Conservation (phyloP, 495 filamentous ascomycete genomes). For the Ramalina intermedia region DNA sequence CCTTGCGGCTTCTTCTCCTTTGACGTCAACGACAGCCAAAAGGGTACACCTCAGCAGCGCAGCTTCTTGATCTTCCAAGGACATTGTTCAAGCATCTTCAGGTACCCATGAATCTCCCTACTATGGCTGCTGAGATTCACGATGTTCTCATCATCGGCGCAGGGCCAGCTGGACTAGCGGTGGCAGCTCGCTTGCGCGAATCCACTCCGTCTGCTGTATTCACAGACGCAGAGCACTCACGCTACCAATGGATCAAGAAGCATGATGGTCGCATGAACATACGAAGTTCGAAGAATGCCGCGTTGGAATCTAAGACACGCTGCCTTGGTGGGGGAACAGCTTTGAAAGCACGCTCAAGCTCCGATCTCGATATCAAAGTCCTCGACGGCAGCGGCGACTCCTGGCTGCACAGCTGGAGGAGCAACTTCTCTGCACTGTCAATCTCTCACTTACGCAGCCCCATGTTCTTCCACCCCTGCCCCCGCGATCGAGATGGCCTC, state of each 20-base stretch:
- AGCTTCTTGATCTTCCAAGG: not conserved
- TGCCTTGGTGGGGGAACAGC: not conserved
- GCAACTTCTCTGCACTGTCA: slow-evolving; percentile 37
- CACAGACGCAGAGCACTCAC: slow-evolving; percentile 50
- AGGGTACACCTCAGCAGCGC: not conserved
- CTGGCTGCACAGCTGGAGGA: slow-evolving; percentile 46
- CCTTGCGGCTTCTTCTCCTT: no score
- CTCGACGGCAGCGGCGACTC: slow-evolving; percentile 35
- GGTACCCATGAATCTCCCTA: not conserved
- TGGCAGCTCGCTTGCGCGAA: slow-evolving; percentile 44
- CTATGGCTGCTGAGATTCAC: slow-evolving; percentile 23
- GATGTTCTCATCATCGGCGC: slow-evolving; percentile 49
- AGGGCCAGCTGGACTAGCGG: slow-evolving; percentile 47
- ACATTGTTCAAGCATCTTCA: not conserved
- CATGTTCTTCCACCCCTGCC: slow-evolving; percentile 56
- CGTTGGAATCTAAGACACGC: not conserved
- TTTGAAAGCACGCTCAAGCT: not conserved
- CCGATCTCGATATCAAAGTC: slow-evolving; percentile 17
- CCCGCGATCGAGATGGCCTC: slow-evolving; percentile 47
- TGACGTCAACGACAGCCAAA: not conserved
- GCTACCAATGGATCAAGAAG: slow-evolving; percentile 49
- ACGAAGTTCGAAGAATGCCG: not conserved
- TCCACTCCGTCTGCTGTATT: slow-evolving; percentile 48
- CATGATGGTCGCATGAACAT: slow-evolving; percentile 34
- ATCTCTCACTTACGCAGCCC: slow-evolving; percentile 48